Evolutionary conservation across 208 protist genomes (phyloP).

Genomic region (Wallacemonas sp.): DNA sequence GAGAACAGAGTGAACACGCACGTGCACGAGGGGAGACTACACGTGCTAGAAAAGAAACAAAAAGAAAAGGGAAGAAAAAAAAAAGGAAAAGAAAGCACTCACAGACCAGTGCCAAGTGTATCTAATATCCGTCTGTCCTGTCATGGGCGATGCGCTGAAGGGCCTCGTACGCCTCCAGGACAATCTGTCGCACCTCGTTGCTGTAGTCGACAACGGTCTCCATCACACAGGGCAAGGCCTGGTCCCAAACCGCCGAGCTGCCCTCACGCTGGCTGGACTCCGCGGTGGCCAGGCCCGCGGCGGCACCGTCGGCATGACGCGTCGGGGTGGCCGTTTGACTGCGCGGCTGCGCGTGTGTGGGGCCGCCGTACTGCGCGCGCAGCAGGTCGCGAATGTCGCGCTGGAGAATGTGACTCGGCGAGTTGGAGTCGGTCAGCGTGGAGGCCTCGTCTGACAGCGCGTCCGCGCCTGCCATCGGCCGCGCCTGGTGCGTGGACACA

Average conservation of each 20-base stretch:
- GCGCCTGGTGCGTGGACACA: neutral
- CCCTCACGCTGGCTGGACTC: neutral
- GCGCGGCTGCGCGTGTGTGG: neutral
- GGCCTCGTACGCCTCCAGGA: constrained; percentile 39
- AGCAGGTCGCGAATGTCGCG: constrained; percentile 24
- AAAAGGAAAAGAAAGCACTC: neutral
- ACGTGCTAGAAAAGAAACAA: no score
- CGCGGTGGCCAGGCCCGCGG: no score
- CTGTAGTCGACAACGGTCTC: constrained; percentile 79
- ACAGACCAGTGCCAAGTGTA: neutral
- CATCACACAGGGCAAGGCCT: constrained; percentile 55
- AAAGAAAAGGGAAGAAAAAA: constrained; percentile 11
- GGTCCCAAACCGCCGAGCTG: neutral
- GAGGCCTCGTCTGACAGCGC: neutral
- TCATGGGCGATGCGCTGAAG: constrained; percentile 37
- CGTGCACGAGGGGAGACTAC: no score
- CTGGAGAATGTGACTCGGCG: constrained; percentile 8
- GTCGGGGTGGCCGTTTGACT: neutral
- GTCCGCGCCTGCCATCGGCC: neutral
- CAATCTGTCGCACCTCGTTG: constrained; percentile 58
- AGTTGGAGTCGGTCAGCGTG: neutral
- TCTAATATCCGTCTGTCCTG: neutral
- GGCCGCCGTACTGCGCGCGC: constrained; percentile 30
- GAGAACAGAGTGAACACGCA: no score
- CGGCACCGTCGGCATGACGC: no score